Conservation (phyloP, 305 asterid species). For the Solanum hybrid region DNA sequence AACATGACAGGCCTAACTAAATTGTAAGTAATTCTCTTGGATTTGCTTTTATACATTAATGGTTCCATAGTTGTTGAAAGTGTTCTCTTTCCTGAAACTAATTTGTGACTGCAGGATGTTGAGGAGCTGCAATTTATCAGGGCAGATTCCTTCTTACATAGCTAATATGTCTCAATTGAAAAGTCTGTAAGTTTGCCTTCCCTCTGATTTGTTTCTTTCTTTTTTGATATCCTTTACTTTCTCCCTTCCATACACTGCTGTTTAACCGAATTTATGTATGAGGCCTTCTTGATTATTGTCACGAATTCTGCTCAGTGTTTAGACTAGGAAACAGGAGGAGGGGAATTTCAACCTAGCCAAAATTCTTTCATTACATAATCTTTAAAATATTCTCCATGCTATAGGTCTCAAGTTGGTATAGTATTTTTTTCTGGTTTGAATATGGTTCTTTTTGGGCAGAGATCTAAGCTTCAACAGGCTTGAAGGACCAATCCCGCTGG, state of each 20-base stretch:
- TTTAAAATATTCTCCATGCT: not conserved
- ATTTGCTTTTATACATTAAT: not conserved
- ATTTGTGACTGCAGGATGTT: not conserved
- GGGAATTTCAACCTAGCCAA: not conserved
- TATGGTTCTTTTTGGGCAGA: constrained; percentile 13
- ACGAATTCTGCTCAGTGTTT: not conserved
- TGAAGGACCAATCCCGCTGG: constrained; percentile 29
- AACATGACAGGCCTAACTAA: not conserved
- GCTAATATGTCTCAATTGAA: not conserved
- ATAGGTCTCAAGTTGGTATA: not conserved
- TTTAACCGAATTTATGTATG: not conserved
- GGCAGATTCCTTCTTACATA: not conserved
- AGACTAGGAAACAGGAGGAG: too few relatives aligned
- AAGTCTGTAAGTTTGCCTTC: not conserved
- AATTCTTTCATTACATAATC: not conserved
- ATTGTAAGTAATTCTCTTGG: not conserved
- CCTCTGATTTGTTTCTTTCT: not conserved
- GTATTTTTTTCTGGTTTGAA: not conserved
- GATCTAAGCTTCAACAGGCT: constrained; percentile 53
- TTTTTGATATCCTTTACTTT: not conserved
- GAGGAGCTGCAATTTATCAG: constrained; percentile 1
- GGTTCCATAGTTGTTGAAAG: not conserved
- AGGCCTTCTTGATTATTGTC: not conserved
- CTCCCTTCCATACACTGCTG: not conserved
- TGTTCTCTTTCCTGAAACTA: not conserved